Evolutionary conservation across 108 stramenopile genomes (phyloP).

Genomic region (Pseudonitzschia pungens): DNA sequence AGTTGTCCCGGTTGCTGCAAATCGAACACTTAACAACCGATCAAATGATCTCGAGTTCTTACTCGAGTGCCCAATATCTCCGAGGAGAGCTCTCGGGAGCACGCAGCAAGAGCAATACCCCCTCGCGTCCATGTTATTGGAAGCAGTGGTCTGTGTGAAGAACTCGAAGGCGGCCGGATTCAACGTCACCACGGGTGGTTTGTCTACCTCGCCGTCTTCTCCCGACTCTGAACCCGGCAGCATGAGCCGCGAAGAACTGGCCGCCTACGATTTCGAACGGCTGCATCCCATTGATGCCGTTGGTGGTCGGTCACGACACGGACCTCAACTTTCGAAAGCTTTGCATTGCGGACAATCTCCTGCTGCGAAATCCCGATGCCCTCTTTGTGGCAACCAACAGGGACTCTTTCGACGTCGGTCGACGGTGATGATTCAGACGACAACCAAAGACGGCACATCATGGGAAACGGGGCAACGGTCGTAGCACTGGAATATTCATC

Average conservation of each 20-base stretch:
- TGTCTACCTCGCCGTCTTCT: not conserved
- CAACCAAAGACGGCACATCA: constrained; percentile 50
- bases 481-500: constrained; percentile 67
- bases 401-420: constrained; percentile 78
- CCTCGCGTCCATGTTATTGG: constrained; percentile 79
- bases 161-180: constrained; percentile 60
- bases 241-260: constrained; percentile 72
- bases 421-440: constrained; percentile 35
- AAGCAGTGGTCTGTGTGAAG: constrained; percentile 63
- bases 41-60: constrained; percentile 77
- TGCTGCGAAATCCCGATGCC: constrained; percentile 69
- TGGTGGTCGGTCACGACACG: constrained; percentile 78
- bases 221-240: constrained; percentile 5
- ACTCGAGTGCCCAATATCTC: constrained; percentile 61
- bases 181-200: constrained; percentile 40
- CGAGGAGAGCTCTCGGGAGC: constrained; percentile 20
- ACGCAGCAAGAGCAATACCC: not conserved
- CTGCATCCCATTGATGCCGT: constrained; percentile 59
- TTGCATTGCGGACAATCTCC: constrained; percentile 69
- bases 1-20: constrained; percentile 50
- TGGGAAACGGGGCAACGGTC: constrained; percentile 75
- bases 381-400: constrained; percentile 79
- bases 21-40: constrained; percentile 43
- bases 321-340: constrained; percentile 80
- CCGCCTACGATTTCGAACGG: constrained; percentile 50